Evolutionary conservation across 306 rosid genomes (phyloP).

Genomic region (Ziziphus jujuba): DNA sequence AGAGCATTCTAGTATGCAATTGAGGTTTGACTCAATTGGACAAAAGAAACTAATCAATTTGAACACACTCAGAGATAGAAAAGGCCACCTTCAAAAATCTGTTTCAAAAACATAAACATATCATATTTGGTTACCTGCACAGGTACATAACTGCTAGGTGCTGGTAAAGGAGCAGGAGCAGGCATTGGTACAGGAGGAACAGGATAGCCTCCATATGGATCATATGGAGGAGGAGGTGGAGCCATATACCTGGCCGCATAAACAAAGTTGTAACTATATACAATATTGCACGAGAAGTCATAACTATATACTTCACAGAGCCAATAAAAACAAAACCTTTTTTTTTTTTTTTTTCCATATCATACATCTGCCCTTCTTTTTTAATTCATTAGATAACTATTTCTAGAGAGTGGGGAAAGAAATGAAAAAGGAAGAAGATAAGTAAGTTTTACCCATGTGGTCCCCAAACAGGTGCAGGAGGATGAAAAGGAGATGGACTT

Average conservation of each 20-base stretch:
- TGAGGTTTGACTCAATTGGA: too few relatives aligned
- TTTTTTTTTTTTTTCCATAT: neutral
- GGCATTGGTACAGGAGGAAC: conserved; percentile 94
- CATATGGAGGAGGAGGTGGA: conserved; percentile 94
- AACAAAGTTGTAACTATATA: conserved; percentile 1
- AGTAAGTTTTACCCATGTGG: conserved; percentile 68
- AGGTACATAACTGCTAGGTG: conserved; percentile 87
- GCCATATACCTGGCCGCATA: conserved; percentile 76
- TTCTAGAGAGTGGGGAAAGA: neutral
- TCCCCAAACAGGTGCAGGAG: conserved; percentile 87
- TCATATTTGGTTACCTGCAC: conserved; percentile 62
- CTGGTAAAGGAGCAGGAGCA: conserved; percentile 68
- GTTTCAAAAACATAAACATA: neutral
- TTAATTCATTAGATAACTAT: neutral
- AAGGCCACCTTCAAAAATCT: too few relatives aligned
- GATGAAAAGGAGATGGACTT: conserved; percentile 83
- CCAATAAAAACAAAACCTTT: neutral
- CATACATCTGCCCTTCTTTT: neutral
- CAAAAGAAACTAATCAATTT: neutral
- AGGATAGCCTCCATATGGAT: conserved; percentile 85
- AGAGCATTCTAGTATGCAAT: neutral
- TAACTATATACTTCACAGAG: neutral
- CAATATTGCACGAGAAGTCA: neutral
- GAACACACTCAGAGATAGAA: neutral
- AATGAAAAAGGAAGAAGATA: neutral